These are phyloP conservation scores for Mycena citricolor DNA, from an alignment of 1,284 basidiomycete species.

Conservation along the genomic window DNA sequence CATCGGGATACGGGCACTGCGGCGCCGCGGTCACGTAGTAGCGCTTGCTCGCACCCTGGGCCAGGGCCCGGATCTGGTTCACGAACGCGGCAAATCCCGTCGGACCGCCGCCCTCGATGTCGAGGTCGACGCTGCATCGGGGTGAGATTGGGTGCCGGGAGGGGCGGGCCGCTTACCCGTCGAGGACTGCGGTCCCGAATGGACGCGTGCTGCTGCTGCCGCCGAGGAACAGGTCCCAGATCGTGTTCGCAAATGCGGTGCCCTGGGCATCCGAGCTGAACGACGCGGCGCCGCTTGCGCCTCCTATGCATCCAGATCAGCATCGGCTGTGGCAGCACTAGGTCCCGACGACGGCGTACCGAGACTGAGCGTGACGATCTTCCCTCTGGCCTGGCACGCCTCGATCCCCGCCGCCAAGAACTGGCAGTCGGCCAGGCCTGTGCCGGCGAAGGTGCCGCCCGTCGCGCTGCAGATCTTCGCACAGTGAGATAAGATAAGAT, in stretches of 20 bases:
- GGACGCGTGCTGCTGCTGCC: constrained; percentile 55
- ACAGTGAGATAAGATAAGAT: background rate
- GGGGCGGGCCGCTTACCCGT: constrained; percentile 46
- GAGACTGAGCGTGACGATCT: constrained; percentile 63
- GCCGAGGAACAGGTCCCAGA: constrained; percentile 69
- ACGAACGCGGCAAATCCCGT: constrained; percentile 56
- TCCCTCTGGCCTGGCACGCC: constrained; percentile 61
- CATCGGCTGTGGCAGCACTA: background rate
- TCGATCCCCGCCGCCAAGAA: constrained; percentile 56
- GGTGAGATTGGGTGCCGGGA: background rate
- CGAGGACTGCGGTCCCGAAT: constrained; percentile 62
- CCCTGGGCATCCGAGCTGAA: constrained; percentile 58
- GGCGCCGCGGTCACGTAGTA: constrained; percentile 66
- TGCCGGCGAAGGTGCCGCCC: constrained; percentile 49
- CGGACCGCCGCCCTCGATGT: constrained; percentile 61
- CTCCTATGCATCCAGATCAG: constrained; percentile 24
- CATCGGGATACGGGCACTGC: constrained; percentile 69
- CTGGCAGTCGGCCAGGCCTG: constrained; percentile 54
- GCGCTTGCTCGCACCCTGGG: constrained; percentile 50
- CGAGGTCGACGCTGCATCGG: constrained; percentile 53
- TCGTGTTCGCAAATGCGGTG: constrained; percentile 49
- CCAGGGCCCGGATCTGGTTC: constrained; percentile 47
- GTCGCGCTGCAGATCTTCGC: constrained; percentile 50
- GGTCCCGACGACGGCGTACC: constrained; percentile 35
- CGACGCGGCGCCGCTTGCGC: constrained; percentile 51